Conservation (phyloP, 2,329 filamentous ascomycete species). For the Ophiocordyceps camponoti-saundersi region DNA sequence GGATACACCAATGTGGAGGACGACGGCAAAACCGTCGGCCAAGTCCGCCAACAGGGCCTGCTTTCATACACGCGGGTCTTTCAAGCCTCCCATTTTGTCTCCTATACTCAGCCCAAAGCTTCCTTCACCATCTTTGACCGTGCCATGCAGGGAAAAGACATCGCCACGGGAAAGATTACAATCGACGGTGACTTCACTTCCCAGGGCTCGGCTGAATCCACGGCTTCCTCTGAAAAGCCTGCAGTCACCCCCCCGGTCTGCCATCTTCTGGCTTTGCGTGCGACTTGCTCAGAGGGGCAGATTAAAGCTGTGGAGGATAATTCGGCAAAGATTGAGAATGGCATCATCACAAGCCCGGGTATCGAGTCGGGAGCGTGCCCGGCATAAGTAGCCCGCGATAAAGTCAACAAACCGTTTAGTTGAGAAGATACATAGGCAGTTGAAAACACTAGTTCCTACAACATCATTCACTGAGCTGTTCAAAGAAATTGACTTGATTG, state of each 20-base stretch:
- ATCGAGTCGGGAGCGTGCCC: neutral
- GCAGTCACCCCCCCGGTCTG: neutral
- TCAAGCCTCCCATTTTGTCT: conserved; percentile 46
- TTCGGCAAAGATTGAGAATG: neutral
- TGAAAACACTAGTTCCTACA: too few relatives aligned
- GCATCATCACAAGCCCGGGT: neutral
- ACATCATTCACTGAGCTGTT: too few relatives aligned
- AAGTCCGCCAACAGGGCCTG: conserved; percentile 50
- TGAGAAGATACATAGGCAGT: too few relatives aligned
- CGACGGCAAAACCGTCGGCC: conserved; percentile 52
- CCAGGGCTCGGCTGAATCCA: neutral
- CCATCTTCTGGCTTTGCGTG: neutral
- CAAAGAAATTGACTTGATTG: too few relatives aligned
- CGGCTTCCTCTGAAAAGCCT: neutral
- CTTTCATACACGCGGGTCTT: conserved; percentile 41
- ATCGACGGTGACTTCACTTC: neutral
- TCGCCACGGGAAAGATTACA: neutral
- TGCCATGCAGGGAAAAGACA: neutral
- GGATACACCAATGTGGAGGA: conserved; percentile 48
- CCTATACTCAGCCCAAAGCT: conserved; percentile 40
- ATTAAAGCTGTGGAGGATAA: neutral
- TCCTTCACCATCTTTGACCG: conserved; percentile 33
- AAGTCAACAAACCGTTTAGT: too few relatives aligned
- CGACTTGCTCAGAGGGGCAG: neutral
- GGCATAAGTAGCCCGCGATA: neutral